Evolutionary conservation across 768 basidiomycete species (phyloP), one percentile per base, ranked within the genome.

Genomic region (Leucocoprinus sp.): DNA sequence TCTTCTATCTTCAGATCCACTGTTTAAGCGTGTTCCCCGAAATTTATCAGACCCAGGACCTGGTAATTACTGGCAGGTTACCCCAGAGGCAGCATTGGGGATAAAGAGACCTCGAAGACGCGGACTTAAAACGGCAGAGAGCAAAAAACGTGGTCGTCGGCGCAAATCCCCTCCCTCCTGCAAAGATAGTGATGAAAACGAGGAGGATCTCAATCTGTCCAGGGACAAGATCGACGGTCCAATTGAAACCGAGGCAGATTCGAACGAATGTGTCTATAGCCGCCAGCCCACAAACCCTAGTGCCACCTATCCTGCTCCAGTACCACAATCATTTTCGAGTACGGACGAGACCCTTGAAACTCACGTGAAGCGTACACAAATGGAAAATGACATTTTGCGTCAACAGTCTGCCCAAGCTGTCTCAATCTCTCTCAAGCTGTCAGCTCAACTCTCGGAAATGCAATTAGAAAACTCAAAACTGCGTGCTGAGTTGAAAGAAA

Each of bases 1-100:
- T 51, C 87, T 89, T 62, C 70, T 90, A 28, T 89, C 87, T 8
- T 65, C 89, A 41, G 89, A 89, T 62, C 76, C 84, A 27, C 64
- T 90, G 4, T 90, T 90, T 55, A 87, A 90, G 60, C 75, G 85
- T 40, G 84, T 87, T 54, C 81, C 83, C 15, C 75, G 87, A 40
- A 87, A 87, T 6, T 82, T 84, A 8, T 85, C 85, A 23, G 86
- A 89, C 59, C 87, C 87, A 9, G 87, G 87, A 12, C 87, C 88
- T 59, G 87, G 87, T 17, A 89, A 86, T 8, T 89, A 90, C 57
- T 90, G 87, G 87, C 88, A 86, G 27, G 87, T 90, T n/a, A 89
- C 89, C 61, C 70, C 89, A 17, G 61, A 75, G 38, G 87, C 87
- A n/a, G 85, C 86, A 9, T 86, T 86, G 2, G 87, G 87, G 17